Percentiles rank a stretch among this genome's conserved stretches.
phyloP scores from a whole-genome alignment of 1,284 basidiomycete genomes.

The Irpex sp. region DNA sequence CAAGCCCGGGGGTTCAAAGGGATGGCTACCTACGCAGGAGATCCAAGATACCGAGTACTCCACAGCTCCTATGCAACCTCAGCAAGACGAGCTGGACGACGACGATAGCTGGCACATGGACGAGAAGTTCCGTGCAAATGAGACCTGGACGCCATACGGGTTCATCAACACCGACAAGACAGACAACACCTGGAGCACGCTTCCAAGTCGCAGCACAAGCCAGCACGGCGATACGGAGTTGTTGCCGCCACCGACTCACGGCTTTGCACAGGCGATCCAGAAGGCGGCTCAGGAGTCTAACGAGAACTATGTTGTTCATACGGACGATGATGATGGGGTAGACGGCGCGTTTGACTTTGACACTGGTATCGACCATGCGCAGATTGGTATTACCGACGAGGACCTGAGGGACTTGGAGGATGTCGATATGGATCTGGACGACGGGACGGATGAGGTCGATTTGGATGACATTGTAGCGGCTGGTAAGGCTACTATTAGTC shows the following conservation, averaged over 20 bases:
- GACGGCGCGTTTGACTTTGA: constrained; percentile 1
- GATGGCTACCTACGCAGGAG: constrained; percentile 44
- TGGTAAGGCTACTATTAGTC: constrained; percentile 33
- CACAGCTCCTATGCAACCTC: constrained; percentile 22
- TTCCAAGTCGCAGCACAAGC: constrained; percentile 33
- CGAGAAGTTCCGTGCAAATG: constrained; percentile 48
- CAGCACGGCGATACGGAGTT: constrained; percentile 26
- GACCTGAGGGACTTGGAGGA: constrained; percentile 21
- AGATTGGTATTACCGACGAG: constrained; percentile 14
- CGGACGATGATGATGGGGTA: constrained; percentile 5
- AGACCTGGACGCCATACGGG: constrained; percentile 49
- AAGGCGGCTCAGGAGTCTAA: constrained; percentile 8
- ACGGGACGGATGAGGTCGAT: constrained; percentile 26
- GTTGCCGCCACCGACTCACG: constrained; percentile 15
- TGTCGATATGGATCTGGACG: constrained; percentile 30
- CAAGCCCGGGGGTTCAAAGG: constrained; percentile 34
- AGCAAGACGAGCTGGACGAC: constrained; percentile 30
- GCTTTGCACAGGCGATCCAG: constrained; percentile 12
- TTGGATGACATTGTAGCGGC: constrained; percentile 34
- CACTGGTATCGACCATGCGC: constrained; percentile 2
- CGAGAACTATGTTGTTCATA: constrained; percentile 4
- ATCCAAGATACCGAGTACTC: constrained; percentile 56
- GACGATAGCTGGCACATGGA: constrained; percentile 72
- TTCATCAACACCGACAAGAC: constrained; percentile 37
- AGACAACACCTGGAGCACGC: constrained; percentile 68